Conservation (phyloP, 2,329 filamentous ascomycete genomes). For the Fusarium camptoceras region DNA sequence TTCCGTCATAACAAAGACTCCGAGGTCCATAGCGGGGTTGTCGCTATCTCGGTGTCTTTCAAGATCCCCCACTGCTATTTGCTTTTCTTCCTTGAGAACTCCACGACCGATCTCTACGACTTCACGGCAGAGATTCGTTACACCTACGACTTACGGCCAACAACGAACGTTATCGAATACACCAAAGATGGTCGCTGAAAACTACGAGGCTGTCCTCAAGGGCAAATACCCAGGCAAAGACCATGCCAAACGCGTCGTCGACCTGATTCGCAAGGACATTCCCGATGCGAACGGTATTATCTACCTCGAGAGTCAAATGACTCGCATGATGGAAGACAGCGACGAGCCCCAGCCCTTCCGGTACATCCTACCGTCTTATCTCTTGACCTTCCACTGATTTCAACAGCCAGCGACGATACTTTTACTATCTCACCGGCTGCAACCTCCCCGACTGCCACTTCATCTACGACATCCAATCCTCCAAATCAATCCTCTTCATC, state of each 20-base stretch:
- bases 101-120: neutral
- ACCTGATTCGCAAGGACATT: slow-evolving; percentile 76
- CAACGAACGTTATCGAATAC: neutral
- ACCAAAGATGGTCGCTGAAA: slow-evolving; percentile 52
- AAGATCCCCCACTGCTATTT: slow-evolving; percentile 7
- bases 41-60: neutral
- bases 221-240: slow-evolving; percentile 85
- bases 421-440: slow-evolving; percentile 94
- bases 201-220: slow-evolving; percentile 66
- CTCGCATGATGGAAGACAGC: slow-evolving; percentile 87
- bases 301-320: slow-evolving; percentile 88
- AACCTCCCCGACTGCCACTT: slow-evolving; percentile 83
- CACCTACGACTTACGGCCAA: neutral
- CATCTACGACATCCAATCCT: slow-evolving; percentile 80
- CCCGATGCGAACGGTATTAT: slow-evolving; percentile 76
- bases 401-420: slow-evolving; percentile 84
- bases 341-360: slow-evolving; percentile 85
- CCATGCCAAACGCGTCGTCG: slow-evolving; percentile 85
- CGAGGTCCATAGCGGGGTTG: slow-evolving; percentile 38
- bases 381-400: neutral
- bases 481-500: slow-evolving; percentile 87
- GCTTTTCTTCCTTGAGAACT: neutral
- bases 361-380: slow-evolving; percentile 54
- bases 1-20: slow-evolving; percentile 32
- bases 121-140: neutral